A percentile compares a stretch with the other conserved stretches of the same genome.
These are phyloP conservation scores for Macrophomina tecta DNA, from an alignment of 2,329 filamentous ascomycete species.

Conservation along the genomic window DNA sequence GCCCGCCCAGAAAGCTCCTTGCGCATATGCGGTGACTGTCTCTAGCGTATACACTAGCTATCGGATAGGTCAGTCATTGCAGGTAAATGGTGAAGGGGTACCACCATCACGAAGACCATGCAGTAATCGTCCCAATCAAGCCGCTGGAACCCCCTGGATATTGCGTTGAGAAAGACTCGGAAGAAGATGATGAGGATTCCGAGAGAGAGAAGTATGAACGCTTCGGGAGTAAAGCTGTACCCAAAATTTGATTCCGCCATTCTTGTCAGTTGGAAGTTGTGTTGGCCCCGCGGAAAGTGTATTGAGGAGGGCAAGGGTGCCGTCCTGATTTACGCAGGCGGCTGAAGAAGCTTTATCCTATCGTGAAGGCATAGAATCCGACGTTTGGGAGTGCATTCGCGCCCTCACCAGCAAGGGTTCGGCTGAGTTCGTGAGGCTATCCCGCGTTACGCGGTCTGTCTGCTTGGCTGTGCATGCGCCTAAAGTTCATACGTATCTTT, in stretches of 20 bases:
- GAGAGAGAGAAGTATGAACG: background rate
- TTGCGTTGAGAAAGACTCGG: background rate
- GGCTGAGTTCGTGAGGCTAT: background rate
- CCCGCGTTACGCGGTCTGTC: background rate
- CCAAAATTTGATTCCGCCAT: background rate
- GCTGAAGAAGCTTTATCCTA: background rate
- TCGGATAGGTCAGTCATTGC: background rate
- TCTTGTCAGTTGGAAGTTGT: background rate
- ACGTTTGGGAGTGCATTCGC: background rate
- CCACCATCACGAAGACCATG: background rate
- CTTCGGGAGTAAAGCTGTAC: background rate
- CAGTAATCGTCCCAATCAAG: background rate
- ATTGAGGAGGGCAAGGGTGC: background rate
- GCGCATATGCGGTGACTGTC: conserved; percentile 57
- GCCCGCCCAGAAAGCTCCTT: conserved; percentile 56
- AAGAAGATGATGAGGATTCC: background rate
- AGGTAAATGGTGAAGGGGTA: background rate
- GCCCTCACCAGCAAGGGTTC: background rate
- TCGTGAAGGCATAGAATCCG: background rate
- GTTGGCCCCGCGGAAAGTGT: background rate
- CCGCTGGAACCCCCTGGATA: background rate
- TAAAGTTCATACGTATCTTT: background rate
- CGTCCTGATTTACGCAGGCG: background rate
- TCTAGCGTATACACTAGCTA: conserved; percentile 60
- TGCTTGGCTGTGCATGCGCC: background rate